Evolutionary conservation across 208 protist species (phyloP).

Genomic region (Trypanosoma scelopori): DNA sequence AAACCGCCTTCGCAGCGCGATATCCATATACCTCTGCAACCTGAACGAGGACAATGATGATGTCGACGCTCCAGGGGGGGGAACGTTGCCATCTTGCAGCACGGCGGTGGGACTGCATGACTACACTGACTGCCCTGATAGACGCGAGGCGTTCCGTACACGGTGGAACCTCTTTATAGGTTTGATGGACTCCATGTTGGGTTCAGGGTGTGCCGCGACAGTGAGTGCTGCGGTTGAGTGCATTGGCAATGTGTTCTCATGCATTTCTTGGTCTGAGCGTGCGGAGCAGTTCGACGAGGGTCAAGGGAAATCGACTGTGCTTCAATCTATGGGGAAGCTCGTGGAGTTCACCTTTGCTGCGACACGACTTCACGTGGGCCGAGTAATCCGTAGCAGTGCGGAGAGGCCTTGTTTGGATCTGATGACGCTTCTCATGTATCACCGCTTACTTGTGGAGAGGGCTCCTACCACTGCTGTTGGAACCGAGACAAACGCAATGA

Average conservation of each 20-base stretch:
- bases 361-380: conserved; percentile 50
- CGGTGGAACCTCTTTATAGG: conserved; percentile 45
- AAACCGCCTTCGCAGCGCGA: conserved; percentile 14
- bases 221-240: conserved; percentile 55
- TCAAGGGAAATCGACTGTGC: conserved; percentile 15
- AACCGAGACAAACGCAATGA: no score
- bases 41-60: conserved; percentile 1
- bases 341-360: conserved; percentile 37
- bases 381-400: conserved; percentile 15
- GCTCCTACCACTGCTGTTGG: no score
- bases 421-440: conserved; percentile 12
- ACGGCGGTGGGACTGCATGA: neutral
- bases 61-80: neutral
- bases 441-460: neutral
- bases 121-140: conserved; percentile 8
- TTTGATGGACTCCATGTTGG: conserved; percentile 46
- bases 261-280: conserved; percentile 34
- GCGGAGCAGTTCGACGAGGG: conserved; percentile 14
- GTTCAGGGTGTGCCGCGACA: conserved; percentile 41
- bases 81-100: neutral
- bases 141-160: conserved; percentile 37
- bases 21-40: conserved; percentile 20
- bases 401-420: conserved; percentile 19
- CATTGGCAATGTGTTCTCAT: conserved; percentile 40
- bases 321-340: conserved; percentile 47